Evolutionary conservation across 2,329 filamentous ascomycete genomes (phyloP).

Genomic region (Diaporthe destruens): DNA sequence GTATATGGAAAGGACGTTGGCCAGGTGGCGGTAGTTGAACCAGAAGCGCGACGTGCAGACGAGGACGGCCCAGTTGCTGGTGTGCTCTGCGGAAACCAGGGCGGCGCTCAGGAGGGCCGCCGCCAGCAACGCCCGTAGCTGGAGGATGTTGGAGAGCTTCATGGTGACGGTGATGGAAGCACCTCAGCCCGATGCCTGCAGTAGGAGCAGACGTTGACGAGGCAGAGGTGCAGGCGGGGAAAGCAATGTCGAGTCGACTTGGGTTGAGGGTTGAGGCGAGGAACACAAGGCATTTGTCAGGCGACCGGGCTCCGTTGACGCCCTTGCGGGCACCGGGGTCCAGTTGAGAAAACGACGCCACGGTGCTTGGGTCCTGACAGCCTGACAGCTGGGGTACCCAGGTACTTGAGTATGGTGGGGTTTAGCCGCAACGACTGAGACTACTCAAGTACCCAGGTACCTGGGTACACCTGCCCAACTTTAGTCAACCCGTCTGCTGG

Average conservation of each 20-base stretch:
- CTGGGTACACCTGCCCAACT: too few species aligned
- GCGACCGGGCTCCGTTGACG: neutral
- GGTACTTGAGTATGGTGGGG: too few species aligned
- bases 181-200: conserved; percentile 6
- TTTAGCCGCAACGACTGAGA: too few species aligned
- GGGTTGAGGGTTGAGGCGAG: neutral
- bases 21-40: conserved; percentile 99
- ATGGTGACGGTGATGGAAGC: conserved; percentile 52
- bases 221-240: neutral
- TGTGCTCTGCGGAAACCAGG: conserved; percentile 78
- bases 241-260: conserved; percentile 1
- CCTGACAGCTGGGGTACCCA: conserved; percentile 1
- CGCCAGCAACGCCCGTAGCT: conserved; percentile 62
- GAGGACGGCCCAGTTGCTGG: conserved; percentile 99
- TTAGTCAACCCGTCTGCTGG: too few species aligned
- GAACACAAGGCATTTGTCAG: conserved; percentile 1
- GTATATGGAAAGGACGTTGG: conserved; percentile 97
- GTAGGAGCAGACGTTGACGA: neutral
- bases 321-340: neutral
- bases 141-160: conserved; percentile 62
- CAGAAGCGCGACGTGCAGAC: conserved; percentile 98
- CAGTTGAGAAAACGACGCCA: neutral
- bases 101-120: conserved; percentile 60
- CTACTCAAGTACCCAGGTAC: too few species aligned
- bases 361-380: conserved; percentile 4